These are phyloP conservation scores for Stagonosporopsis vannaccii DNA, from an alignment of 2,329 filamentous ascomycete species.

Conservation along the genomic window DNA sequence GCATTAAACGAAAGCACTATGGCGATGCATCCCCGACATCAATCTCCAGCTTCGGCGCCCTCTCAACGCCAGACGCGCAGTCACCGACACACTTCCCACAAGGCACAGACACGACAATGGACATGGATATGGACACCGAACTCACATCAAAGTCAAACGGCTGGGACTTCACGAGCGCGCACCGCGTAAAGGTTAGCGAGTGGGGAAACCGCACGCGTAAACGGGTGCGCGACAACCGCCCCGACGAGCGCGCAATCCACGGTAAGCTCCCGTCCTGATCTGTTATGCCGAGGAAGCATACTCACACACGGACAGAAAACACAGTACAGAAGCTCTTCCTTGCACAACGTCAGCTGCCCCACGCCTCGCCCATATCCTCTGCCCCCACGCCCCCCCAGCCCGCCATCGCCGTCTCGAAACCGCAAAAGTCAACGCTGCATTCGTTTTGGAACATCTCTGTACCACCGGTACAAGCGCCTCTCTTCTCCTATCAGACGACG, in stretches of 20 bases:
- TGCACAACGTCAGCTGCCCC: constrained; percentile 49
- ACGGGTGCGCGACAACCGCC: constrained; percentile 64
- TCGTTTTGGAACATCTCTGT: constrained; percentile 56
- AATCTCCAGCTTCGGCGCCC: constrained; percentile 47
- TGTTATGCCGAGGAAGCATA: neutral
- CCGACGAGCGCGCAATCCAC: constrained; percentile 63
- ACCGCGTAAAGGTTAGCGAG: constrained; percentile 46
- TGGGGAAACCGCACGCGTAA: constrained; percentile 66
- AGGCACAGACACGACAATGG: constrained; percentile 31
- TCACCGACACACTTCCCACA: constrained; percentile 35
- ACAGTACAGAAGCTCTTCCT: constrained; percentile 56
- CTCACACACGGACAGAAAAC: constrained; percentile 44
- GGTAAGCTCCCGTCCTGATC: constrained; percentile 47
- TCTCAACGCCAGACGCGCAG: constrained; percentile 42
- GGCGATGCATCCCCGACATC: constrained; percentile 55
- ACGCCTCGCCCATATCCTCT: constrained; percentile 39
- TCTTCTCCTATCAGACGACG: constrained; percentile 26
- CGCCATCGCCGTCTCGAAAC: constrained; percentile 18
- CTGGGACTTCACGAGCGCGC: constrained; percentile 38
- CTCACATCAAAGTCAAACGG: constrained; percentile 15
- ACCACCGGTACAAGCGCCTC: constrained; percentile 33
- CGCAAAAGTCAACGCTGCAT: constrained; percentile 56
- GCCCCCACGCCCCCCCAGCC: constrained; percentile 24
- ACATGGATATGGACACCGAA: constrained; percentile 37
- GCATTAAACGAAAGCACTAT: constrained; percentile 66